Percentiles rank a stretch among this genome's conserved stretches.
Evolutionary conservation across 2,329 filamentous ascomycete genomes (phyloP).

Genomic region (Scortechinia acanthostroma): DNA sequence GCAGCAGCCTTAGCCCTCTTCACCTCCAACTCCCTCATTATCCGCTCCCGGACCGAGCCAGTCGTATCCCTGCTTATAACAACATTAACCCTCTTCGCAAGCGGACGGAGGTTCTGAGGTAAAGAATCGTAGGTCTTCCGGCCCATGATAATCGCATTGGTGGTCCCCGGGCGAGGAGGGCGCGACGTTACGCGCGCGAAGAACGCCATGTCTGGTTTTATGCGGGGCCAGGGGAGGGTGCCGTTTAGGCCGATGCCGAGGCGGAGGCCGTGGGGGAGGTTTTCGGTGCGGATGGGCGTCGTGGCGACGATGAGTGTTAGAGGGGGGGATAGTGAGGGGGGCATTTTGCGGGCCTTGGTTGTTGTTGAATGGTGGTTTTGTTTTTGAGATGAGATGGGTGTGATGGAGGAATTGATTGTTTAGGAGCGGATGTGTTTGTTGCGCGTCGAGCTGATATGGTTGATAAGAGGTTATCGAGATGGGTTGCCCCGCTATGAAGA

Average conservation of each 20-base stretch:
- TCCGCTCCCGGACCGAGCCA: slow-evolving; percentile 6
- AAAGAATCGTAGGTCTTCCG: slow-evolving; percentile 62
- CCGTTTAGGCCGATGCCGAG: slow-evolving; percentile 45
- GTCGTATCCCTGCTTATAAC: slow-evolving; percentile 36
- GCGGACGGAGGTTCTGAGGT: slow-evolving; percentile 42
- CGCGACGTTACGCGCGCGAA: slow-evolving; percentile 55
- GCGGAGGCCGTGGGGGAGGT: background rate
- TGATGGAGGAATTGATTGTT: no score
- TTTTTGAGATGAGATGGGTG: no score
- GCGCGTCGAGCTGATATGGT: no score
- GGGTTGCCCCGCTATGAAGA: no score
- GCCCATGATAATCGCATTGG: slow-evolving; percentile 56
- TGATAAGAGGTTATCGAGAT: no score
- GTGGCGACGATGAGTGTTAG: slow-evolving; percentile 54
- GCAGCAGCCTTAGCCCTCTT: background rate
- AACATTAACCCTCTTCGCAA: slow-evolving; percentile 49
- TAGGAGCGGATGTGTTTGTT: no score
- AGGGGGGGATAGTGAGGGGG: slow-evolving; percentile 13
- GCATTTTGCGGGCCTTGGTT: background rate
- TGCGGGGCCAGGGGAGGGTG: slow-evolving; percentile 50
- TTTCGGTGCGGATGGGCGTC: slow-evolving; percentile 31
- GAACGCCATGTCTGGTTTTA: slow-evolving; percentile 60
- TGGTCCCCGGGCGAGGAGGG: slow-evolving; percentile 10
- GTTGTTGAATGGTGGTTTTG: no score
- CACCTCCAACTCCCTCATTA: background rate